Percentiles rank a stretch among this genome's conserved stretches.
These are phyloP conservation scores for Trichosporon sp. DNA, from an alignment of 1,284 basidiomycete genomes.

Conservation along the genomic window DNA sequence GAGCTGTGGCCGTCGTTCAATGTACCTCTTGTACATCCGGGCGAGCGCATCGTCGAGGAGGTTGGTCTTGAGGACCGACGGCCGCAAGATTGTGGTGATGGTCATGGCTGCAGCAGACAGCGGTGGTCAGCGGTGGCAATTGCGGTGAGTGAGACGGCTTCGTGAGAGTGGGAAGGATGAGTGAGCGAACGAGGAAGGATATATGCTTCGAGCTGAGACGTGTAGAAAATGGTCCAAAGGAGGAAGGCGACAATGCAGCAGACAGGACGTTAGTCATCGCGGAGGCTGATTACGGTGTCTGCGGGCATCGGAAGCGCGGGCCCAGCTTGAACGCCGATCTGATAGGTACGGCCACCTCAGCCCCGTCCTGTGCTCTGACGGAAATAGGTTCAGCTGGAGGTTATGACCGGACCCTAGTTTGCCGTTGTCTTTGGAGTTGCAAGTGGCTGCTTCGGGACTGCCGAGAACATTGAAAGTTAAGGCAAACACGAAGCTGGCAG, in stretches of 20 bases:
- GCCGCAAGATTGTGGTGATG: background rate
- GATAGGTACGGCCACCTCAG: background rate
- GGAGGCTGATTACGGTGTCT: background rate
- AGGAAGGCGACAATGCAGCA: background rate
- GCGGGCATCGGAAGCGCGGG: background rate
- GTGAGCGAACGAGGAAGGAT: background rate
- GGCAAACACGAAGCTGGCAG: too few relatives aligned
- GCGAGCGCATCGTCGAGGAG: background rate
- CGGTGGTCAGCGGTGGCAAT: background rate
- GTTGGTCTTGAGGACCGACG: background rate
- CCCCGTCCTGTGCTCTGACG: background rate
- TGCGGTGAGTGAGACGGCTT: too few relatives aligned
- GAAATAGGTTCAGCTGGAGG: background rate
- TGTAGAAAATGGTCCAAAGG: background rate
- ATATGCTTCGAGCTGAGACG: background rate
- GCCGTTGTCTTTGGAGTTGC: too few relatives aligned
- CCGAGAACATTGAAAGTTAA: too few relatives aligned
- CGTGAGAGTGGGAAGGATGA: too few relatives aligned
- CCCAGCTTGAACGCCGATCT: constrained; percentile 1
- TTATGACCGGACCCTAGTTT: too few relatives aligned
- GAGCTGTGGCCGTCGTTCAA: background rate
- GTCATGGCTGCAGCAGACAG: background rate
- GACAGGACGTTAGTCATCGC: background rate
- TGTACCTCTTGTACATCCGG: background rate
- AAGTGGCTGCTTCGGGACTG: too few relatives aligned